These are phyloP conservation scores for Wickerhamiella siamensis DNA, from an alignment of 805 yeast genomes.

Conservation along the genomic window DNA sequence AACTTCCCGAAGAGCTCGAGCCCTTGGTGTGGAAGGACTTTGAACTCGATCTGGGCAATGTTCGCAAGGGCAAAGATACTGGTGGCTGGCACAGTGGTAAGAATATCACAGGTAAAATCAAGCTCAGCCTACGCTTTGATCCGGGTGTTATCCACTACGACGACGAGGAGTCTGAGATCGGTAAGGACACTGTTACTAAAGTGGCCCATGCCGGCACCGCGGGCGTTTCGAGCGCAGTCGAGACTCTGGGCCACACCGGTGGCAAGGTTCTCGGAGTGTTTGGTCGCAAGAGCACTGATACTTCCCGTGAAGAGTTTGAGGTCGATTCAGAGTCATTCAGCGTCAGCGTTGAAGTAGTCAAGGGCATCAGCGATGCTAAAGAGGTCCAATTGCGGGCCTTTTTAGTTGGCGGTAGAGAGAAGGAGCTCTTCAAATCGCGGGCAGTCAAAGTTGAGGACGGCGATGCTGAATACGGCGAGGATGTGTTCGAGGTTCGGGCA, in stretches of 20 bases:
- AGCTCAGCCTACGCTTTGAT: constrained; percentile 44
- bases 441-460: constrained; percentile 38
- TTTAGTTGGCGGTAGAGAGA: constrained; percentile 28
- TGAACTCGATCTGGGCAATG: constrained; percentile 34
- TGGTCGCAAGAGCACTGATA: constrained; percentile 21
- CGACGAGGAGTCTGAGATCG: constrained; percentile 13
- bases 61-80: constrained; percentile 29
- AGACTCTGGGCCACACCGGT: constrained; percentile 30
- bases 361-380: constrained; percentile 17
- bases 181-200: constrained; percentile 15
- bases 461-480: constrained; percentile 28
- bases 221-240: constrained; percentile 36
- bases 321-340: constrained; percentile 9
- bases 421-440: constrained; percentile 54
- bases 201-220: constrained; percentile 16
- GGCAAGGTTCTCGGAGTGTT: constrained; percentile 31
- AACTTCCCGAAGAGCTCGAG: constrained; percentile 41
- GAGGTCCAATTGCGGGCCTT: constrained; percentile 36
- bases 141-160: constrained; percentile 45
- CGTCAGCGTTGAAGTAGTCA: constrained; percentile 13
- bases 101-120: constrained; percentile 47
- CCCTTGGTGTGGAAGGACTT: constrained; percentile 40
- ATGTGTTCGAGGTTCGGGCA: constrained; percentile 53
- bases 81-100: constrained; percentile 28
- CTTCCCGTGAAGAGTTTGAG: constrained; percentile 9